Percentiles rank a stretch among this genome's conserved stretches.
phyloP scores from a whole-genome alignment of 2,329 filamentous ascomycete species.

The Acrocalymma vagum region DNA sequence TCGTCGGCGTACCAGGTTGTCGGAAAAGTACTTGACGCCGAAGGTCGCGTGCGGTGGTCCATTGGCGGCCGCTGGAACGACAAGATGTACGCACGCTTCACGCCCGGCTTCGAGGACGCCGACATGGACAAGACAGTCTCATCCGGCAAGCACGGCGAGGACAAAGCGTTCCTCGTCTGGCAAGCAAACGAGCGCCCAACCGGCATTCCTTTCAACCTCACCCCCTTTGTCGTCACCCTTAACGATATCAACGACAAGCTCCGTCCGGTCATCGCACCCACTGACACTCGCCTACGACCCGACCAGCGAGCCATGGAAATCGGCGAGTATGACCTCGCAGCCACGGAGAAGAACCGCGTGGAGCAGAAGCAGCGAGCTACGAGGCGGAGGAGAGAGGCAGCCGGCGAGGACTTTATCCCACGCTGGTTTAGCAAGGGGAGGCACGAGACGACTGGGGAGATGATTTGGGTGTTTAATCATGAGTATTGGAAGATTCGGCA shows the following conservation, averaged over 20 bases:
- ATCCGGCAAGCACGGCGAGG: slow-evolving; percentile 65
- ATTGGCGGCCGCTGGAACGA: slow-evolving; percentile 97
- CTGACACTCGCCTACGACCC: slow-evolving; percentile 89
- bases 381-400: slow-evolving; percentile 75
- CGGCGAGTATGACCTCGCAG: slow-evolving; percentile 93
- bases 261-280: slow-evolving; percentile 80
- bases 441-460: slow-evolving; percentile 83
- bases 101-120: slow-evolving; percentile 86
- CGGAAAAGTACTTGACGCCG: slow-evolving; percentile 82
- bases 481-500: slow-evolving; percentile 85
- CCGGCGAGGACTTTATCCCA: slow-evolving; percentile 82
- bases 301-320: slow-evolving; percentile 99
- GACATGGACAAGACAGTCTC: slow-evolving; percentile 57
- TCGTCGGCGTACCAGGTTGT: slow-evolving; percentile 88
- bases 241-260: slow-evolving; percentile 92
- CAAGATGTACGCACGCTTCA: slow-evolving; percentile 92
- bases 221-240: slow-evolving; percentile 92
- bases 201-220: slow-evolving; percentile 95
- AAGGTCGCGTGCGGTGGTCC: slow-evolving; percentile 84
- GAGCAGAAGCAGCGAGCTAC: slow-evolving; percentile 89
- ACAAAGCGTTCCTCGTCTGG: slow-evolving; percentile 90
- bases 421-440: slow-evolving; percentile 82
- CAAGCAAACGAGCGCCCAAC: slow-evolving; percentile 82
- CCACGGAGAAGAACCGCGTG: slow-evolving; percentile 90
- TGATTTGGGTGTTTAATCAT: slow-evolving; percentile 88